Evolutionary conservation across 257 asterid genomes (phyloP), one percentile per base, ranked within the genome.

Genomic region (Lycium barbarum): DNA sequence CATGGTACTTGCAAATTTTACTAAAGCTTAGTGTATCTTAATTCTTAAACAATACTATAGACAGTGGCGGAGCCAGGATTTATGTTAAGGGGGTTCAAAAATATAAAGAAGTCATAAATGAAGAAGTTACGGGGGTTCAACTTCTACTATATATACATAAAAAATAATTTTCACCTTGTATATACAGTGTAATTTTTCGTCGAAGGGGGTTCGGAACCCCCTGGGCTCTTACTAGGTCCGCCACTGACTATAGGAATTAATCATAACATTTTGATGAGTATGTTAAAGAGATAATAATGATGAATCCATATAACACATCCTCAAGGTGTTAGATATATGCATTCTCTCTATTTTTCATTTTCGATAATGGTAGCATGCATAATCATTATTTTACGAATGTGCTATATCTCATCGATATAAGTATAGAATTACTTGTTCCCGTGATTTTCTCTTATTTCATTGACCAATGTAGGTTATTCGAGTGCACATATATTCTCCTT

Each of bases 321-420:
- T n/a, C 49, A 74, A 45, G 58, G 80, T n/a, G 55, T 72, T 72
- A 5, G n/a, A 47, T n/a, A n/a, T n/a, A n/a, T 10, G 80, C 35
- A n/a, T 2, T 72, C 58, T 72, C 33, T 43, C 6, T 10, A 10
- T 72, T 5, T 72, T 13, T 18, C n/a, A 43, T 72, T 43, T 72
- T 43, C n/a, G 1, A 70, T 70, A 8, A 9, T 71, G 73, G 6
- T 67, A 66, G 11, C 73, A 1, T 66, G 73, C 6, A 33, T 35
- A 35, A 6, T 35, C 10, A 35, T 35, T 49, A 65, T 7, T 15
- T 36, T 67, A 35, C 6, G 14, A 26, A 6, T 67, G 14, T 35
- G 12, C 5, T 68, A 15, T 35, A 67, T 67, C 43, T 67, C n/a
- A 18, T 4, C 1, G 0, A 71, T 5, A 43, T 45, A 72, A 43